Evolutionary conservation across 202 grass and related monocot genomes (phyloP).

Genomic region (Dendrocalamus latiflorus): DNA sequence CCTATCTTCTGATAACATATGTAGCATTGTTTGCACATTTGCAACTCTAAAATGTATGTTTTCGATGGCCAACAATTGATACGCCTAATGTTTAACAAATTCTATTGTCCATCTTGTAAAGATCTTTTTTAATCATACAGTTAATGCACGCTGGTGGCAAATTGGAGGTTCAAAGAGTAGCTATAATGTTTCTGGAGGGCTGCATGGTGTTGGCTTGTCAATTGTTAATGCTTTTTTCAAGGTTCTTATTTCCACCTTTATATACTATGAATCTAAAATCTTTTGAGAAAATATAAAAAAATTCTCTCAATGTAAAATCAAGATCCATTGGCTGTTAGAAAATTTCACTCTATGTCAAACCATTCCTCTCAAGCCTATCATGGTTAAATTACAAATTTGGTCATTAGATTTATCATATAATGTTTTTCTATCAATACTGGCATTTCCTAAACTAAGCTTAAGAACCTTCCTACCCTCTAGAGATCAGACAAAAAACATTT

Average conservation of each 20-base stretch:
- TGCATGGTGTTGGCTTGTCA: slow-evolving; percentile 94
- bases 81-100: slow-evolving; percentile 3
- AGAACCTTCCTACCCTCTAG: too few relatives aligned
- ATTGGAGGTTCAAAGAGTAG: slow-evolving; percentile 87
- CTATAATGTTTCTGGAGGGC: slow-evolving; percentile 88
- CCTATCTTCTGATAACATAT: background rate
- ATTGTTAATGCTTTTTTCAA: slow-evolving; percentile 99
- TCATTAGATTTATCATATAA: background rate
- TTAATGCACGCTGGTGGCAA: too few relatives aligned
- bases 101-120: slow-evolving; percentile 1
- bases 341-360: background rate
- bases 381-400: background rate
- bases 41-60: background rate
- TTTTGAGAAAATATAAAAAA: background rate
- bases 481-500: too few relatives aligned
- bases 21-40: background rate
- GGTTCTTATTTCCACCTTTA: slow-evolving; percentile 51
- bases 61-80: background rate
- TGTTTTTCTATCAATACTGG: background rate
- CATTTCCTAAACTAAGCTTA: background rate
- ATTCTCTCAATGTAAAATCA: background rate
- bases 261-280: background rate
- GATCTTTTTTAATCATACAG: slow-evolving; percentile 37
- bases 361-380: background rate
- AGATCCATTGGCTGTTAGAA: too few relatives aligned